Evolutionary conservation across 352 stramenopile species (phyloP).

Genomic region (Phytopythium mirpurense): DNA sequence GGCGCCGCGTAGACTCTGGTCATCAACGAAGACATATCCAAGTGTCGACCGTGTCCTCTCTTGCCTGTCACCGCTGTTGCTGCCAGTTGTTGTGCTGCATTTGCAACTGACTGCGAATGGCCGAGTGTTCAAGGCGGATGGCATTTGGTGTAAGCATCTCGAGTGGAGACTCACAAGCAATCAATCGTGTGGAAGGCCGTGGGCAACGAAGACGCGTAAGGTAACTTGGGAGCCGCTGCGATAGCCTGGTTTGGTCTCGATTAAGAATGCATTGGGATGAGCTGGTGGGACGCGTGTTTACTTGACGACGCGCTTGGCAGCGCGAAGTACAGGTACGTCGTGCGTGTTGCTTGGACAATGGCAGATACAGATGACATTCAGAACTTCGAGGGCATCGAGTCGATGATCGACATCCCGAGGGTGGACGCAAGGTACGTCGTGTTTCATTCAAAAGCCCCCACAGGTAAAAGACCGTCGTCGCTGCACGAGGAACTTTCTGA

Average conservation of each 20-base stretch:
- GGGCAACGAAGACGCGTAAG: neutral
- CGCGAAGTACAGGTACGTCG: too few species aligned
- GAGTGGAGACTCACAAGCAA: neutral
- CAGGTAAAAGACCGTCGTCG: neutral
- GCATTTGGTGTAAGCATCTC: neutral
- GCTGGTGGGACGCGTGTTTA: neutral
- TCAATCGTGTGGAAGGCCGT: neutral
- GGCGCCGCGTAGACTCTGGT: conserved; percentile 33
- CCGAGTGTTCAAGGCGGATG: neutral
- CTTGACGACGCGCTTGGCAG: neutral
- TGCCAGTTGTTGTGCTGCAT: conserved; percentile 4
- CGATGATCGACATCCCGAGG: too few species aligned
- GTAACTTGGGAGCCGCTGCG: neutral
- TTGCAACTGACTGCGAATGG: neutral
- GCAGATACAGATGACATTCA: too few species aligned
- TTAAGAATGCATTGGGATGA: conserved; percentile 3
- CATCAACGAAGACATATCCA: neutral
- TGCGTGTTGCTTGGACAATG: too few species aligned
- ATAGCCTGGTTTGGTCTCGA: neutral
- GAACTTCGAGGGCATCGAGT: neutral
- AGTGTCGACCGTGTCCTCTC: neutral
- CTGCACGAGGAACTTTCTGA: conserved; percentile 33
- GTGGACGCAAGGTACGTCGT: too few species aligned
- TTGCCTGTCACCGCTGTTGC: conserved; percentile 4
- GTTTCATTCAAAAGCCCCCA: neutral